Percentiles rank a stretch among this genome's conserved stretches.
Evolutionary conservation across 331 rosid genomes (phyloP).

Genomic region (Acacia concinna): DNA sequence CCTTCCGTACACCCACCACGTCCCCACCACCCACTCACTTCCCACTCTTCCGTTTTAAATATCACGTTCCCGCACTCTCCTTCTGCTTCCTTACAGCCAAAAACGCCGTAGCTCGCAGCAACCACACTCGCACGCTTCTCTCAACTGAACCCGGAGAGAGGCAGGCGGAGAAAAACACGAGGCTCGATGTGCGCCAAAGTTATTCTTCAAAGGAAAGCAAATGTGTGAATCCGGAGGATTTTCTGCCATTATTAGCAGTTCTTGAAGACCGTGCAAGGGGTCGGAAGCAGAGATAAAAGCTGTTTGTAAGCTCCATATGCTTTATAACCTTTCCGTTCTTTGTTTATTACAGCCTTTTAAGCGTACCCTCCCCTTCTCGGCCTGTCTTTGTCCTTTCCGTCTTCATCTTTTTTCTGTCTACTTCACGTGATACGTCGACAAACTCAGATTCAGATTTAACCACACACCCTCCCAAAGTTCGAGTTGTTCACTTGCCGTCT

Average conservation of each 20-base stretch:
- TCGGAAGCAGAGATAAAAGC: neutral
- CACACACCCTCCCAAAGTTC: neutral
- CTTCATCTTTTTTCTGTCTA: constrained; percentile 2
- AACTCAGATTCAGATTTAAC: constrained; percentile 15
- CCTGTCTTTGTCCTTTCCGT: neutral
- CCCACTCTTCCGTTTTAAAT: constrained; percentile 13
- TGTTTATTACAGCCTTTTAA: constrained; percentile 3
- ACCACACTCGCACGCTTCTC: neutral
- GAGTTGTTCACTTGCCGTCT: neutral
- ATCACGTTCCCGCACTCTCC: constrained; percentile 32
- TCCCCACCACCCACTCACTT: neutral
- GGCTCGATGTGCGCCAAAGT: neutral
- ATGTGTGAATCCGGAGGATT: neutral
- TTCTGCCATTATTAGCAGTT: neutral
- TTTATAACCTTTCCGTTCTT: neutral
- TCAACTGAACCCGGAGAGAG: neutral
- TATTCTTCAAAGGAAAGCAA: neutral
- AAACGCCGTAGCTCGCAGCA: neutral
- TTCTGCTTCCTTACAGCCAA: neutral
- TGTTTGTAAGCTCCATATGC: neutral
- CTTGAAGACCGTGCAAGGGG: neutral
- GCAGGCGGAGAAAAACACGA: neutral
- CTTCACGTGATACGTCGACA: constrained; percentile 18
- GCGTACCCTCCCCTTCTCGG: neutral
- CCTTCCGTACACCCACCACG: neutral